Base-by-base conservation (phyloP, 352 stramenopile genomes). In the Peronospora tabacina region DNA sequence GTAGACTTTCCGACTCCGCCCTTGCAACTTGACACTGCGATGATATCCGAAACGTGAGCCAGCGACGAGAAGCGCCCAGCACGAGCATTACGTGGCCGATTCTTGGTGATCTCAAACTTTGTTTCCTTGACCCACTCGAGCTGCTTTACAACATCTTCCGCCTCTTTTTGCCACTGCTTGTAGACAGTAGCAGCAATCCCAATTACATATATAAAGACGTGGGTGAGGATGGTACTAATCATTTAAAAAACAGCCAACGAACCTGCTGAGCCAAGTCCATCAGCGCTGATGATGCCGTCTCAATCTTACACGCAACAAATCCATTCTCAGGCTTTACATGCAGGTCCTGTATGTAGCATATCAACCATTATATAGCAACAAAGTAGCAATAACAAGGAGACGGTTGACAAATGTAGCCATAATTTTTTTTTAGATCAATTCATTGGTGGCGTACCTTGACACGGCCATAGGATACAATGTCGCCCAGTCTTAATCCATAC, bases 1-100 rank as follows among this genome's bases (percentile, higher is more conserved):
- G 96, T 99, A 10, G 90, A 98, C 64, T 99, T 99, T 43, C 97
- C 97, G 1, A 99, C 97, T 28, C 97, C 97, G 17, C 97, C 97
- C 65, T 98, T 98, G 74, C 91, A 96, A 60, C 87, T 97, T 15
- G 80, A 94, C 20, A 95, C 85, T 9, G 84, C 85, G 46, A 95
- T 90, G 52, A 95, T 90, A 49, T 95, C 83, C 36, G 73, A 70
- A 13, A 95, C 83, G 34, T 88, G 85, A 32, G 73, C 81, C 24
- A 90, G 64, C 24, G 81, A 80, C 15, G 74, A 93, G 66, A 84
- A 90, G 35, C 81, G 77, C 10, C 66, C 63, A 22, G 78, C 80
- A 35, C 77, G 77, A 29, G 74, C 56, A 38, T 86, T 93, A 24
- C 77, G 71, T 26, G 76, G 80, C 37, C 75, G 72, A 22, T 70